Percentiles rank a stretch among this genome's conserved stretches.
Conservation (phyloP, 2,329 filamentous ascomycete genomes). For the Pleomassaria siparia region DNA sequence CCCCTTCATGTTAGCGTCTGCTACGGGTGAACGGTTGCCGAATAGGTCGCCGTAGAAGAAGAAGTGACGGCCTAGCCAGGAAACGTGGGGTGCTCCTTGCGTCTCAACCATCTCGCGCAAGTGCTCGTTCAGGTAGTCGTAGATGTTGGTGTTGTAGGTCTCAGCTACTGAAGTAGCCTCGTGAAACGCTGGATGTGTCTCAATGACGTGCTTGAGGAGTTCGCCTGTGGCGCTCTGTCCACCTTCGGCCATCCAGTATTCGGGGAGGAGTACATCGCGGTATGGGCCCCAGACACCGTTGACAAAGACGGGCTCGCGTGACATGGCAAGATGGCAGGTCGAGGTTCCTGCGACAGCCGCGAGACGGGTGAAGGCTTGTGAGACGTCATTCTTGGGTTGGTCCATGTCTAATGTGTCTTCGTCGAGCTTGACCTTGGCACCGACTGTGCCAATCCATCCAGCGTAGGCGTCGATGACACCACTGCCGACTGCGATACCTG, state of each 20-base stretch:
- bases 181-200: constrained; percentile 89
- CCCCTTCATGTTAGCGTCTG: constrained; percentile 90
- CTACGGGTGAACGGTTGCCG: constrained; percentile 92
- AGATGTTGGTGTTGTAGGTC: constrained; percentile 84
- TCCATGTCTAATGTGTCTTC: constrained; percentile 67
- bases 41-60: constrained; percentile 99
- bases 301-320: constrained; percentile 87
- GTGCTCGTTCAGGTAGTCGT: constrained; percentile 90
- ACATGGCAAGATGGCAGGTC: constrained; percentile 97
- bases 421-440: constrained; percentile 82
- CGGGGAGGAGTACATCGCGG: constrained; percentile 86
- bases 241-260: constrained; percentile 96
- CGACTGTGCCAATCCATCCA: constrained; percentile 98
- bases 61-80: constrained; percentile 86
- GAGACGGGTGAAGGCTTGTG: constrained; percentile 87
- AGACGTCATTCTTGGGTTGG: constrained; percentile 77
- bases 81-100: constrained; percentile 70
- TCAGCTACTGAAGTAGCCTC: constrained; percentile 78
- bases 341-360: constrained; percentile 96
- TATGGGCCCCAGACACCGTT: constrained; percentile 97
- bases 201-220: constrained; percentile 88
- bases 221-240: constrained; percentile 96
- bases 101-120: constrained; percentile 74
- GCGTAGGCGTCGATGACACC: constrained; percentile 98
- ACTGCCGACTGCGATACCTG: constrained; percentile 89